Percentiles rank a stretch among this genome's conserved stretches.
Evolutionary conservation across 495 filamentous ascomycete species (phyloP).

Genomic region (Amniculicola lignicola): DNA sequence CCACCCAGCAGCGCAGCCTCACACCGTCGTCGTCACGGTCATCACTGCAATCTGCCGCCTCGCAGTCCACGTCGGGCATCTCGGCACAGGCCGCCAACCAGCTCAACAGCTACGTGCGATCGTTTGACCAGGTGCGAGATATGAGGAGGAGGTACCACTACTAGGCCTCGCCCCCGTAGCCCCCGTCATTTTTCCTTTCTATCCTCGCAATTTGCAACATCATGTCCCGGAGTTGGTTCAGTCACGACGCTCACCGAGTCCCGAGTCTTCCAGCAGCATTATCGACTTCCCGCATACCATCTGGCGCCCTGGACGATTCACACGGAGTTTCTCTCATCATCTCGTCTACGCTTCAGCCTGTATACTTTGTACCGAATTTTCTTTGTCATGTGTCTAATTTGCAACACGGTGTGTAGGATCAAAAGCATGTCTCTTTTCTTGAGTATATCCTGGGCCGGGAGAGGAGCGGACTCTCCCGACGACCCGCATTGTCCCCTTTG

Average conservation of each 20-base stretch:
- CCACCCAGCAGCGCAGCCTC: conserved; percentile 43
- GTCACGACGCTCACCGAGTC: conserved; percentile 16
- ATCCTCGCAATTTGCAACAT: conserved; percentile 11
- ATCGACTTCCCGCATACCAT: no score
- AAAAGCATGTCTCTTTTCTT: conserved; percentile 7
- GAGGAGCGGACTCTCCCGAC: conserved; percentile 2
- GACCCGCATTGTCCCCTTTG: conserved; percentile 3
- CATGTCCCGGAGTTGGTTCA: conserved; percentile 9
- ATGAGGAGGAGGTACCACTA: conserved; percentile 54
- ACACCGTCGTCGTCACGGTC: conserved; percentile 82
- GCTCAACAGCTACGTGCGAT: conserved; percentile 79
- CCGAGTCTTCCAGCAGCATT: no score
- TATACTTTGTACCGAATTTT: conserved; percentile 16
- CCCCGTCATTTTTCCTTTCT: background rate
- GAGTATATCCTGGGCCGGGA: background rate
- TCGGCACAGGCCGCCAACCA: conserved; percentile 76
- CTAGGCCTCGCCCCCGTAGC: no score
- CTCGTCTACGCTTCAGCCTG: conserved; percentile 18
- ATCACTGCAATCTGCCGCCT: conserved; percentile 69
- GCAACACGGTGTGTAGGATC: conserved; percentile 9
- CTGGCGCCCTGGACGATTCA: no score
- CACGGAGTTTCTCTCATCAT: no score
- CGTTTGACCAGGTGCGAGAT: conserved; percentile 78
- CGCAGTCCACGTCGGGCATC: conserved; percentile 52
- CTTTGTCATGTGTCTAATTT: background rate